phyloP scores from a whole-genome alignment of 306 rosid species.

The Abrus precatorius region DNA sequence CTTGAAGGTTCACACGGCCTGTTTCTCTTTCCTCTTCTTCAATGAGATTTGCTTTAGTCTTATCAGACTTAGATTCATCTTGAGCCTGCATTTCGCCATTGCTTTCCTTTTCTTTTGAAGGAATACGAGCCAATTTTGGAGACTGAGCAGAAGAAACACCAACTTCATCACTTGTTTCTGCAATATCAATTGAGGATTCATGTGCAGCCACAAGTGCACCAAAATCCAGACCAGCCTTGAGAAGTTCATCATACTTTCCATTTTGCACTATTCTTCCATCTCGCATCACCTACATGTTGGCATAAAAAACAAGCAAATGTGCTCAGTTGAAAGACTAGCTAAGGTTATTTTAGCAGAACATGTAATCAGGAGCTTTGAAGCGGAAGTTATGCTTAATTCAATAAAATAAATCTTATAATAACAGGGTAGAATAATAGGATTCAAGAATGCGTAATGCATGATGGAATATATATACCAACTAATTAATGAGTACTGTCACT shows the following conservation, averaged over 20 bases:
- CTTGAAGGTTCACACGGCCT: constrained; percentile 65
- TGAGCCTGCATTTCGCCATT: constrained; percentile 49
- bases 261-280: constrained; percentile 82
- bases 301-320: background rate
- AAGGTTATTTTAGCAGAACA: constrained; percentile 24
- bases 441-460: constrained; percentile 6
- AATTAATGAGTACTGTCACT: background rate
- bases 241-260: constrained; percentile 76
- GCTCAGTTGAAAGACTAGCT: constrained; percentile 30
- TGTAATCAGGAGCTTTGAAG: background rate
- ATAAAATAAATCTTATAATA: constrained; percentile 18
- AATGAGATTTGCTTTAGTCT: constrained; percentile 73
- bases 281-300: constrained; percentile 72
- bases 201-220: constrained; percentile 90
- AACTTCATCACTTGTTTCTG: constrained; percentile 54
- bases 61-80: constrained; percentile 57
- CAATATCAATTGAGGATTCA: constrained; percentile 82
- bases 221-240: constrained; percentile 73
- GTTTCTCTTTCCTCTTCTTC: constrained; percentile 88
- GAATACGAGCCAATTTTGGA: constrained; percentile 49
- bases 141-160: constrained; percentile 48
- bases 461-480: background rate
- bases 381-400: constrained; percentile 8
- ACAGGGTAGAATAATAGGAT: background rate
- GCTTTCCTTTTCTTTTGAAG: constrained; percentile 59